Percentiles rank a stretch among this genome's conserved stretches.
phyloP scores from a whole-genome alignment of 371 early-diverging fungal genomes.

The Ecytonucleospora hepatopenaei region DNA sequence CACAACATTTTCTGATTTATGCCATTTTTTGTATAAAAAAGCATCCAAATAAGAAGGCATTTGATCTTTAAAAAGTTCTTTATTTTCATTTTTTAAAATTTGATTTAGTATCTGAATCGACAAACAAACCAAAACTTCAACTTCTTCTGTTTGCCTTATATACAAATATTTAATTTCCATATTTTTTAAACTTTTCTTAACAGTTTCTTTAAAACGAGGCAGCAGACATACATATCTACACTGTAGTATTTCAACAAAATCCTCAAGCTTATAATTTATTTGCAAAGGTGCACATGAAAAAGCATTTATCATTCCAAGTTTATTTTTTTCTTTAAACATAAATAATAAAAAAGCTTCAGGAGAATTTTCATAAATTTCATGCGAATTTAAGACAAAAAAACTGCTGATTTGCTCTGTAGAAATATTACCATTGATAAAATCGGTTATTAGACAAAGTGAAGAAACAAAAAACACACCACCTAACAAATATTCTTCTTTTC shows the following conservation, averaged over 20 bases:
- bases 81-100: conserved; percentile 2
- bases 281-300: conserved; percentile 23
- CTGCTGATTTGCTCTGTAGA: conserved; percentile 68
- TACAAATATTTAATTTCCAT: conserved; percentile 17
- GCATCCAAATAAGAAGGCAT: neutral
- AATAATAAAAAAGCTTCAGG: conserved; percentile 42
- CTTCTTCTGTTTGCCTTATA: conserved; percentile 13
- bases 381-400: conserved; percentile 68
- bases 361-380: conserved; percentile 29
- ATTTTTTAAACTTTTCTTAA: conserved; percentile 31
- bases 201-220: conserved; percentile 42
- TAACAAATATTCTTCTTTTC: conserved; percentile 32
- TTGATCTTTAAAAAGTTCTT: neutral
- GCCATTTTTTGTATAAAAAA: neutral
- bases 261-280: conserved; percentile 8
- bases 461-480: conserved; percentile 78
- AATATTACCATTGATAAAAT: conserved; percentile 68
- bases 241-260: conserved; percentile 16
- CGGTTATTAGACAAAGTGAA: conserved; percentile 77
- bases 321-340: conserved; percentile 28
- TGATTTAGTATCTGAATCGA: conserved; percentile 32
- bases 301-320: conserved; percentile 34
- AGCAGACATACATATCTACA: conserved; percentile 26
- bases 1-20: neutral
- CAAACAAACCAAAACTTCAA: conserved; percentile 25